phyloP scores from a whole-genome alignment of 306 rosid species.

The Acacia crassicarpa region DNA sequence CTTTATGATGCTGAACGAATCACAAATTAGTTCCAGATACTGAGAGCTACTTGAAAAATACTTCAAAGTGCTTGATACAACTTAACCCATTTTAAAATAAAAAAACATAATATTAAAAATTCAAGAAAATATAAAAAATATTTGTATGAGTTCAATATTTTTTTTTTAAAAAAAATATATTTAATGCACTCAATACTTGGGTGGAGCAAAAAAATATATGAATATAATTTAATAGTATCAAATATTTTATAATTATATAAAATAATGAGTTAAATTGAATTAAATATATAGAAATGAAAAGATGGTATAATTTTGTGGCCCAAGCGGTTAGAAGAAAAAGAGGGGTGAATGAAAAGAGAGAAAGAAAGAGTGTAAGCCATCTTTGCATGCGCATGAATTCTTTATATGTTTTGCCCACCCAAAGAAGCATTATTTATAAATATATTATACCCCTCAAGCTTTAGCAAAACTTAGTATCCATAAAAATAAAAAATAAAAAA shows the following conservation, averaged over 20 bases:
- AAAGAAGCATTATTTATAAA: slow-evolving; percentile 11
- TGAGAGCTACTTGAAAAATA: no score
- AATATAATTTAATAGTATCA: neutral
- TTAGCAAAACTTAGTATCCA: neutral
- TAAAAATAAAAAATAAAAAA: neutral
- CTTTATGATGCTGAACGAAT: no score
- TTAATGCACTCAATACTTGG: neutral
- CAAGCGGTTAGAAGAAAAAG: neutral
- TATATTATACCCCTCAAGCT: neutral
- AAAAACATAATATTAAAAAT: neutral
- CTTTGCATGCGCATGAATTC: neutral
- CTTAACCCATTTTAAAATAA: neutral
- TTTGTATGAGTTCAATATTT: neutral
- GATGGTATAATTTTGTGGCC: neutral
- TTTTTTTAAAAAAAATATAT: neutral
- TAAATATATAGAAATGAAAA: neutral
- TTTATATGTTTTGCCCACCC: neutral
- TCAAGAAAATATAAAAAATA: neutral
- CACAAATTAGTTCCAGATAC: no score
- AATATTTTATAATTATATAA: neutral
- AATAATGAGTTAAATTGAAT: neutral
- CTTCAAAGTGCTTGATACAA: no score
- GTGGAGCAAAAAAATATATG: neutral
- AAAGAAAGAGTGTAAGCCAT: neutral
- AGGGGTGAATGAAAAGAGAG: neutral